Evolutionary conservation across 2,329 filamentous ascomycete genomes (phyloP), one percentile per base, ranked within the genome.

Genomic region (Cytospora schulzeri): DNA sequence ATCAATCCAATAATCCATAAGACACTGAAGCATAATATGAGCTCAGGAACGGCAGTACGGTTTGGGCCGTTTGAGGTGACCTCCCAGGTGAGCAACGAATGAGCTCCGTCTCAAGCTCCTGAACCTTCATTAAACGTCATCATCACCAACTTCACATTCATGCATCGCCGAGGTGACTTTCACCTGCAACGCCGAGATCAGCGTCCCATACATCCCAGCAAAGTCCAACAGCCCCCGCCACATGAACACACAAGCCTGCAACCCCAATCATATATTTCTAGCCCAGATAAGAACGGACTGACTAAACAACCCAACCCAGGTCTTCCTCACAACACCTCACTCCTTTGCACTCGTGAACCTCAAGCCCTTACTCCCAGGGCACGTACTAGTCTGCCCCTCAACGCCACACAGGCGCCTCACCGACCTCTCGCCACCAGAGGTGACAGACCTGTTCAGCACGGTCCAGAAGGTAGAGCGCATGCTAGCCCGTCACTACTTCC

Each of bases 301-400:
- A 35, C 33, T 35, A 35, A 35, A 35, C 33, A 35, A 35, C 33
- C 33, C 53, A 24, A 8, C 51, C 33, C 70, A 97, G 91, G 92
- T 97, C 80, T 98, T 98, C 81, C 86, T 96, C 77, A 82, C 83
- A 69, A 96, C 93, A 1, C 83, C 85, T 0, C 83, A 90, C 71
- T 91, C 89, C 70, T 97, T 93, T 79, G 93, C 92, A 61, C 83
- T 98, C 68, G 93, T 98, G 64, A 99, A 99, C 79, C 87, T 98
- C 75, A 97, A 97, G 78, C 95, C 95, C 28, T 86, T 99, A 45
- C 85, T 97, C 1, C 93, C 93, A 0, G 95, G 95, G 64, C 95
- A 99, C 79, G 89, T 98, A 67, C 90, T 99, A 35, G 86, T 99
- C 67, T 97, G 91, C 69, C 92, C 95, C 0, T 84, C 86, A 24